These are phyloP conservation scores for Chaetomium tenue DNA, from an alignment of 495 filamentous ascomycete species.

Conservation along the genomic window DNA sequence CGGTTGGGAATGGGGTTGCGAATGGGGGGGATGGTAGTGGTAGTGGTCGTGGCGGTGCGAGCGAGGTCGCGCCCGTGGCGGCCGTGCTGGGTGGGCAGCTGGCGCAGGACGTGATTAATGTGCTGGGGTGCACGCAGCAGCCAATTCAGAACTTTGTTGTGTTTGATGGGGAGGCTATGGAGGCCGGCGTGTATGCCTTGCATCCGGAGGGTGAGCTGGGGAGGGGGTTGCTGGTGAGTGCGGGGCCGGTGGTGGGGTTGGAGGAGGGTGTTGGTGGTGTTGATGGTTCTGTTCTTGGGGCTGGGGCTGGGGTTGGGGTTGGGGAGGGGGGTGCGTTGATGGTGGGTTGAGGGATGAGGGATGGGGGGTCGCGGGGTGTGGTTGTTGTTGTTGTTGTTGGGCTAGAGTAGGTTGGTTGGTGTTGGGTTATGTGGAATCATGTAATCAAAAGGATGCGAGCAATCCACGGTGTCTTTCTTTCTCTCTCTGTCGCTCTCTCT, in stretches of 20 bases:
- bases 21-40: too few species aligned
- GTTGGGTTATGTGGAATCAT: not conserved
- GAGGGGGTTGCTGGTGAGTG: slow-evolving; percentile 26
- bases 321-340: not conserved
- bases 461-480: not conserved
- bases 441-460: not conserved
- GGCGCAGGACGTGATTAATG: slow-evolving; percentile 96
- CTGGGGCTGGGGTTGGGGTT: not conserved
- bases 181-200: slow-evolving; percentile 75
- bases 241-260: not conserved
- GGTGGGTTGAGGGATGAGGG: not conserved
- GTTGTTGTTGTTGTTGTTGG: too few species aligned
- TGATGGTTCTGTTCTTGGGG: not conserved
- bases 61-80: slow-evolving; percentile 81
- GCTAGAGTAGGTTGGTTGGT: too few species aligned
- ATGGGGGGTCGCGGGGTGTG: too few species aligned
- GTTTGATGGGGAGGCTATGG: slow-evolving; percentile 80
- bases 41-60: slow-evolving; percentile 28
- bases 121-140: slow-evolving; percentile 83
- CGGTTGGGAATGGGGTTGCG: too few species aligned
- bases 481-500: too few species aligned
- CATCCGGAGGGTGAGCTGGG: slow-evolving; percentile 62
- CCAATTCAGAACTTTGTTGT: slow-evolving; percentile 92
- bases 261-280: not conserved
- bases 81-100: slow-evolving; percentile 87